phyloP scores from a whole-genome alignment of 768 basidiomycete genomes.

The Pholiota conissans region DNA sequence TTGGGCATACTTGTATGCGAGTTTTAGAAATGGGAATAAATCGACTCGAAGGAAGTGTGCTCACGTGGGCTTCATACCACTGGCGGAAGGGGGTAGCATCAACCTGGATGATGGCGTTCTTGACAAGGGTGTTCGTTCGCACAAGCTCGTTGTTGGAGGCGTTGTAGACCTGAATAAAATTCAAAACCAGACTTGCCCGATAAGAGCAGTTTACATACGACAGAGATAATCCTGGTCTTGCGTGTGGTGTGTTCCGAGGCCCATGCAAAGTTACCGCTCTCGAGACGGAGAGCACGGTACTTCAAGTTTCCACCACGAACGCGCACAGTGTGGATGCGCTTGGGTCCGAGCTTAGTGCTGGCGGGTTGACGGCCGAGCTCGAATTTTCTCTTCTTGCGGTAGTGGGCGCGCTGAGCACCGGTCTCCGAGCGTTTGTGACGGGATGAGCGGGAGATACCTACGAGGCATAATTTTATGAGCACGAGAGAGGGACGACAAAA shows the following conservation, averaged over 20 bases:
- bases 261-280: slow-evolving; percentile 98
- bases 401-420: slow-evolving; percentile 90
- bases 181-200: slow-evolving; percentile 1
- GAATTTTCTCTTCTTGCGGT: slow-evolving; percentile 99
- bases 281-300: slow-evolving; percentile 94
- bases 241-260: slow-evolving; percentile 90
- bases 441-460: slow-evolving; percentile 96
- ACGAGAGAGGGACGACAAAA: slow-evolving; percentile 14
- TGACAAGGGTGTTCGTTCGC: slow-evolving; percentile 98
- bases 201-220: slow-evolving; percentile 57
- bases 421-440: slow-evolving; percentile 96
- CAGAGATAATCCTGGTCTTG: slow-evolving; percentile 96
- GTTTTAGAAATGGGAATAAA: slow-evolving; percentile 4
- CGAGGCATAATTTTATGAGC: slow-evolving; percentile 9
- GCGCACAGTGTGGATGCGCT: slow-evolving; percentile 94
- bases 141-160: slow-evolving; percentile 99
- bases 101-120: slow-evolving; percentile 93
- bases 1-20: slow-evolving; percentile 77
- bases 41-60: slow-evolving; percentile 51
- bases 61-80: slow-evolving; percentile 98
- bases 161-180: slow-evolving; percentile 80
- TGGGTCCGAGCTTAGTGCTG: slow-evolving; percentile 93
- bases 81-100: slow-evolving; percentile 99
- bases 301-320: slow-evolving; percentile 95
- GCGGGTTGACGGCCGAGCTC: slow-evolving; percentile 99